Evolutionary conservation across 2,329 filamentous ascomycete genomes (phyloP).

Genomic region (Bisporella sp.): DNA sequence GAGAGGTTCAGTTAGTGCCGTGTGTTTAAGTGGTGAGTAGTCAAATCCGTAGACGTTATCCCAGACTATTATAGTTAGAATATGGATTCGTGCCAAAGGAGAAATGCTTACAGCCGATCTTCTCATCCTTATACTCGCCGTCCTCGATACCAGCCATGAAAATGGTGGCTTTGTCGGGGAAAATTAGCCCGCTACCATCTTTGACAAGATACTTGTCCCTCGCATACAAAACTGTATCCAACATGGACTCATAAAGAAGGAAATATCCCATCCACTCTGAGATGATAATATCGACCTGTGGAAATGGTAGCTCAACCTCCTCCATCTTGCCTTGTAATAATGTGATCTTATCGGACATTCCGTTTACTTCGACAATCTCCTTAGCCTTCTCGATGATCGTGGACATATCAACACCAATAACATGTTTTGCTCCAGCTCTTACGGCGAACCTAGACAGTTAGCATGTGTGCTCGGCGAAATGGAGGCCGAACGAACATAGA

Average conservation of each 20-base stretch:
- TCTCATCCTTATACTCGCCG: constrained; percentile 99
- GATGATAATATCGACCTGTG: constrained; percentile 98
- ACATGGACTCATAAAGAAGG: constrained; percentile 96
- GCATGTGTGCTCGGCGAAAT: background rate
- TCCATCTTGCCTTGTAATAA: constrained; percentile 99
- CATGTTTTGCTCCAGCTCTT: constrained; percentile 93
- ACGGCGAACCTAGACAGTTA: constrained; percentile 73
- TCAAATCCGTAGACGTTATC: constrained; percentile 98
- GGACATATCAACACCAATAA: constrained; percentile 99
- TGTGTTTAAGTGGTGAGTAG: constrained; percentile 88
- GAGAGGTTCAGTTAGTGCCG: constrained; percentile 88
- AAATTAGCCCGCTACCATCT: constrained; percentile 96
- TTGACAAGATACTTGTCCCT: constrained; percentile 83
- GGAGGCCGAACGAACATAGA: constrained; percentile 68
- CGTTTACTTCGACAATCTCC: constrained; percentile 89
- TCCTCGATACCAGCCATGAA: constrained; percentile 97
- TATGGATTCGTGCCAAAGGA: background rate
- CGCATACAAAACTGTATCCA: constrained; percentile 96
- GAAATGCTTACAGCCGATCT: constrained; percentile 82
- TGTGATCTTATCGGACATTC: constrained; percentile 92
- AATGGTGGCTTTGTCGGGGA: constrained; percentile 98
- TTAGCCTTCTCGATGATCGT: constrained; percentile 98
- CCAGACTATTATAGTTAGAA: constrained; percentile 66
- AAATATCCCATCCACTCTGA: constrained; percentile 99
- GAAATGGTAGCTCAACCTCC: constrained; percentile 87